phyloP scores from a whole-genome alignment of 352 stramenopile species.

The Phytophthora pseudosyringae region DNA sequence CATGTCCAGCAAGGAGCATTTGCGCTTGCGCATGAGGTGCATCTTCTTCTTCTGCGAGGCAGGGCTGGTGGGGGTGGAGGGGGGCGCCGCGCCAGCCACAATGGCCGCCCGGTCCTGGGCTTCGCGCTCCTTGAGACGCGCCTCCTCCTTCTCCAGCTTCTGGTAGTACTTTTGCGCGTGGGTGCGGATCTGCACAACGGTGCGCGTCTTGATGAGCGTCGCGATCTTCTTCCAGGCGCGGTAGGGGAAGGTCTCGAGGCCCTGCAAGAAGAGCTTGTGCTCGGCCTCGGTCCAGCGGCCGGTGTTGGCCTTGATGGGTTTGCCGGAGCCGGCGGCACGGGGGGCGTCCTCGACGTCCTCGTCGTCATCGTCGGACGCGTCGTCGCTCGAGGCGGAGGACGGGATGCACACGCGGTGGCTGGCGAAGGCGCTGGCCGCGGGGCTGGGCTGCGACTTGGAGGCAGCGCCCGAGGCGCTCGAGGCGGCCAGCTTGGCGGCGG shows the following conservation, averaged over 20 bases:
- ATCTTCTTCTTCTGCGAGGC: conserved; percentile 60
- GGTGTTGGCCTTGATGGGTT: conserved; percentile 73
- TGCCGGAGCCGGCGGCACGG: conserved; percentile 15
- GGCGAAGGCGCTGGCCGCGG: conserved; percentile 17
- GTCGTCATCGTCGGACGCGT: conserved; percentile 43
- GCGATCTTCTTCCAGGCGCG: conserved; percentile 94
- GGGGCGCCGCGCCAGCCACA: conserved; percentile 4
- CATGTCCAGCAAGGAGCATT: conserved; percentile 50
- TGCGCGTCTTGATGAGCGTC: conserved; percentile 94
- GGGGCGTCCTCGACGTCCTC: conserved; percentile 32
- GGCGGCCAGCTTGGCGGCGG: conserved; percentile 52
- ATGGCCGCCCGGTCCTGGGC: conserved; percentile 42
- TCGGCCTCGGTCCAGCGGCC: conserved; percentile 88
- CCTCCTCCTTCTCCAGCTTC: conserved; percentile 90
- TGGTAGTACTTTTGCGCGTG: conserved; percentile 92
- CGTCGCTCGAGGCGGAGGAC: conserved; percentile 35
- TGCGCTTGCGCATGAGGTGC: conserved; percentile 71
- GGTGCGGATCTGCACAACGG: conserved; percentile 90
- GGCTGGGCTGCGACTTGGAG: conserved; percentile 15
- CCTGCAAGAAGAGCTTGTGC: conserved; percentile 90
- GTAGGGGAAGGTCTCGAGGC: conserved; percentile 86
- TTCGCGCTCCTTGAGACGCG: conserved; percentile 74
- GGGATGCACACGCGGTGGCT: conserved; percentile 38
- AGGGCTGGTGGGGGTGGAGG: conserved; percentile 28
- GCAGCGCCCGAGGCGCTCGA: conserved; percentile 3